Conservation (phyloP, 148 eudicot species). For the Cornus kousa region DNA sequence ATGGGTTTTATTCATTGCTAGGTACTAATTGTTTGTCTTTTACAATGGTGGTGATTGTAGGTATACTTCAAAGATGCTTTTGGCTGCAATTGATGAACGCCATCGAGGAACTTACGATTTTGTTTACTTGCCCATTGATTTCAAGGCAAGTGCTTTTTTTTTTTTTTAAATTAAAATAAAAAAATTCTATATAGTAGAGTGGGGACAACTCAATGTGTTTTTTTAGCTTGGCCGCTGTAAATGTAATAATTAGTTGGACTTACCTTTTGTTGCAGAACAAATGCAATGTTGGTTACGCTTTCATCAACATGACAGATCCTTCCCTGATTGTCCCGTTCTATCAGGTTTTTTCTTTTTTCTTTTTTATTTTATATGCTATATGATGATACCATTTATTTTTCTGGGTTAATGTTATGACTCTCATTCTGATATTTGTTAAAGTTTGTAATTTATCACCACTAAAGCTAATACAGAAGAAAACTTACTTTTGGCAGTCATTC, state of each 20-base stretch:
- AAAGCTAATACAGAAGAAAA: conserved; percentile 5
- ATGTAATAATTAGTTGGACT: conserved; percentile 12
- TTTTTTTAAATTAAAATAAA: too few species aligned
- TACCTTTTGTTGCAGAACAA: conserved; percentile 62
- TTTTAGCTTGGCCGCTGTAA: neutral
- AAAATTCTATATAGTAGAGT: neutral
- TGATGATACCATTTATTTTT: neutral
- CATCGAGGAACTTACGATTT: conserved; percentile 89
- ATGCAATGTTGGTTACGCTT: conserved; percentile 89
- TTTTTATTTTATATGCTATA: neutral
- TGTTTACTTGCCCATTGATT: conserved; percentile 84
- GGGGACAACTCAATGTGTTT: neutral
- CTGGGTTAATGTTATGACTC: neutral
- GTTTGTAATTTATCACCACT: conserved; percentile 1
- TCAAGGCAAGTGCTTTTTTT: conserved; percentile 60
- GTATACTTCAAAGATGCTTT: conserved; percentile 93
- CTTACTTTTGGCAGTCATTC: conserved; percentile 40
- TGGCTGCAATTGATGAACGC: conserved; percentile 84
- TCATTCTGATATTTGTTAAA: neutral
- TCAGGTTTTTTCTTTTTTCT: conserved; percentile 44
- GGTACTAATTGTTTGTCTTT: conserved; percentile 12
- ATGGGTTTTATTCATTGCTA: neutral
- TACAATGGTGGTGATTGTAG: conserved; percentile 31
- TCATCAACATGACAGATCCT: conserved; percentile 81
- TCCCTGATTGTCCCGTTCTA: conserved; percentile 60